Conservation (phyloP, 345 rosid genomes). For the Rhodamnia rubescens region DNA sequence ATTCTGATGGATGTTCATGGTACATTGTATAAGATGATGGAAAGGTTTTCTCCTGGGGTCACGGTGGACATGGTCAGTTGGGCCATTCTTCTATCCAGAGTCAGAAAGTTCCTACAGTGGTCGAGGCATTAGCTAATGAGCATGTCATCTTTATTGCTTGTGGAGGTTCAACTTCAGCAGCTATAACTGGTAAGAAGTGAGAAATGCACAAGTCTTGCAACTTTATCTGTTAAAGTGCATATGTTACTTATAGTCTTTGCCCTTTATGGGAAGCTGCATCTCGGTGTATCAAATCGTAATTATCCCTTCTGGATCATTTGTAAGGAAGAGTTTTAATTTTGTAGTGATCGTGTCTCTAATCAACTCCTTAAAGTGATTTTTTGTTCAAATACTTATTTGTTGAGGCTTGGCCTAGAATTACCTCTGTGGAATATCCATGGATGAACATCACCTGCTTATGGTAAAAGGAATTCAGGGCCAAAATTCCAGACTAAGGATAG, state of each 20-base stretch:
- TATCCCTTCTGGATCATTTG: not conserved
- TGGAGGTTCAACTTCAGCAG: slow-evolving; percentile 93
- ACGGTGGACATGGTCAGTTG: slow-evolving; percentile 88
- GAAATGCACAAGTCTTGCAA: not conserved
- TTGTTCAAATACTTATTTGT: not conserved
- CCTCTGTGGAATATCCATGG: not conserved
- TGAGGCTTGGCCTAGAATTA: not conserved
- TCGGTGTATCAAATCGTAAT: not conserved
- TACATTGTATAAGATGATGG: slow-evolving; percentile 47
- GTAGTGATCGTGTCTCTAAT: not conserved
- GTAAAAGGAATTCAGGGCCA: not conserved
- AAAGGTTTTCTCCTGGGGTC: slow-evolving; percentile 89
- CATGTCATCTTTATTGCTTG: slow-evolving; percentile 47
- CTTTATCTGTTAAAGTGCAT: not conserved
- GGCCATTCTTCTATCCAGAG: slow-evolving; percentile 53
- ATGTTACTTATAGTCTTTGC: not conserved
- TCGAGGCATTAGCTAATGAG: slow-evolving; percentile 60
- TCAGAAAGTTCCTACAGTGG: slow-evolving; percentile 41
- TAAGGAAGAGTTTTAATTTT: not conserved
- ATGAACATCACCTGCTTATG: not conserved
- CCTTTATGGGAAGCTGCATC: not conserved
- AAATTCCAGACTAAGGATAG: not conserved
- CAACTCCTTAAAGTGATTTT: not conserved
- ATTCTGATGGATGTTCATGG: slow-evolving; percentile 3
- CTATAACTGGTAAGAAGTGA: slow-evolving; percentile 45